Evolutionary conservation across 257 asterid species (phyloP).

Genomic region (Ehretia macrophylla): DNA sequence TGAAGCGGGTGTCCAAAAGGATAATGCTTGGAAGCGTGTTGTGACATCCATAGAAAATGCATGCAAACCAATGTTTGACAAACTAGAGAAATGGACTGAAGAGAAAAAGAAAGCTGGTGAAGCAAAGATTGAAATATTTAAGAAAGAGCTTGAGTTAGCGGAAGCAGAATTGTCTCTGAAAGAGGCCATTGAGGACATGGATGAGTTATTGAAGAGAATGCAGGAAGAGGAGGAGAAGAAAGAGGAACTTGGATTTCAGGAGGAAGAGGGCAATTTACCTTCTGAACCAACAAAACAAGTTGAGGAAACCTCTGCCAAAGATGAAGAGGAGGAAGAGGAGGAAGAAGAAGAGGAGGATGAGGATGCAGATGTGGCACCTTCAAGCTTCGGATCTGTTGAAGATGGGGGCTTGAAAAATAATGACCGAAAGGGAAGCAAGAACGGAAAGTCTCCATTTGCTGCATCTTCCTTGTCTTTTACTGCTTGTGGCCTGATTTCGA

Average conservation of each 20-base stretch:
- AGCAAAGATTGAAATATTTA: conserved; percentile 36
- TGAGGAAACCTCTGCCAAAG: conserved; percentile 31
- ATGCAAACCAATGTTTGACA: conserved; percentile 31
- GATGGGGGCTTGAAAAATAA: conserved; percentile 31
- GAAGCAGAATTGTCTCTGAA: conserved; percentile 76
- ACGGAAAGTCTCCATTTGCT: conserved; percentile 81
- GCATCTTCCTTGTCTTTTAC: conserved; percentile 68
- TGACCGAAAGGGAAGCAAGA: conserved; percentile 36
- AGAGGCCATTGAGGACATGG: conserved; percentile 76
- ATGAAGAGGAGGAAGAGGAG: conserved; percentile 53
- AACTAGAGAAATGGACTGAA: conserved; percentile 59
- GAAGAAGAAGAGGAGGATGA: conserved; percentile 38
- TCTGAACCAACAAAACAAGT: conserved; percentile 31
- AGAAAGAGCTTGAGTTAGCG: conserved; percentile 52
- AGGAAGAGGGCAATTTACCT: conserved; percentile 30
- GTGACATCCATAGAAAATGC: conserved; percentile 31
- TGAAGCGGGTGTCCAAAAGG: conserved; percentile 25
- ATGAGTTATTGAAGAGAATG: conserved; percentile 56
- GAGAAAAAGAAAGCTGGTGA: conserved; percentile 56
- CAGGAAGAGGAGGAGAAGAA: conserved; percentile 77
- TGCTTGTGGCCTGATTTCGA: conserved; percentile 38
- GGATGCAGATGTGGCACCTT: conserved; percentile 33
- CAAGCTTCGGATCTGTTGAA: conserved; percentile 75
- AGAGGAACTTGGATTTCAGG: conserved; percentile 34
- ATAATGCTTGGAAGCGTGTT: conserved; percentile 32